A percentile compares a stretch with the other conserved stretches of the same genome.
These are phyloP conservation scores for Mucuna pruriens DNA, from an alignment of 306 rosid species.

Conservation along the genomic window DNA sequence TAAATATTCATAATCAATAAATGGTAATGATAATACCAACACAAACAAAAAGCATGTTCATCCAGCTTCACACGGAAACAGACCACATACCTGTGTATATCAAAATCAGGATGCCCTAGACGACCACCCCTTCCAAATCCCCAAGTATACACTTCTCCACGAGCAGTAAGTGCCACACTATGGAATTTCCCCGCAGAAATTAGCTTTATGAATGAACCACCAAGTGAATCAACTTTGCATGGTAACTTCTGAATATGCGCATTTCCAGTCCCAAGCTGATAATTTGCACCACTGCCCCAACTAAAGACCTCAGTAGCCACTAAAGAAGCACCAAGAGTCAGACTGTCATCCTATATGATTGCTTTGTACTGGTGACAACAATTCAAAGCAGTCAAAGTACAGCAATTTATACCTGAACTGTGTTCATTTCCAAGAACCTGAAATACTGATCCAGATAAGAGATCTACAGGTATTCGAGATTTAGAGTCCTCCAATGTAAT, in stretches of 20 bases:
- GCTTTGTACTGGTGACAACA: constrained; percentile 27
- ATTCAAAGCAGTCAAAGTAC: constrained; percentile 41
- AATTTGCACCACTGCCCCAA: constrained; percentile 98
- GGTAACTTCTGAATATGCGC: constrained; percentile 90
- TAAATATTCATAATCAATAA: constrained; percentile 1
- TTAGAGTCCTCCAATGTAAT: constrained; percentile 79
- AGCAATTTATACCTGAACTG: constrained; percentile 61
- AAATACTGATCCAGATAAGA: constrained; percentile 79
- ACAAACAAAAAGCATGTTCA: constrained; percentile 15
- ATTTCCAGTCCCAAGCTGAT: constrained; percentile 99
- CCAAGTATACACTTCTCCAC: constrained; percentile 91
- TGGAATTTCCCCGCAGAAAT: constrained; percentile 94
- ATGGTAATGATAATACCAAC: neutral
- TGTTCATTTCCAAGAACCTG: constrained; percentile 61
- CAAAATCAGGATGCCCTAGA: constrained; percentile 97
- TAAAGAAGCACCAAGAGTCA: constrained; percentile 48
- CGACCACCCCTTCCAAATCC: constrained; percentile 99
- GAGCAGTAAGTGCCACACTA: constrained; percentile 83
- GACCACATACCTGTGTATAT: constrained; percentile 82
- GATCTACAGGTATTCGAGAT: constrained; percentile 85
- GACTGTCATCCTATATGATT: constrained; percentile 22
- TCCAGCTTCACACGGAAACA: constrained; percentile 10
- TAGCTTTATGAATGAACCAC: constrained; percentile 66
- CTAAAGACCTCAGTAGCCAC: constrained; percentile 88
- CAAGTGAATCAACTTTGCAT: constrained; percentile 88